Conservation (phyloP, 495 filamentous ascomycete genomes). For the Penicillium cataractarum region DNA sequence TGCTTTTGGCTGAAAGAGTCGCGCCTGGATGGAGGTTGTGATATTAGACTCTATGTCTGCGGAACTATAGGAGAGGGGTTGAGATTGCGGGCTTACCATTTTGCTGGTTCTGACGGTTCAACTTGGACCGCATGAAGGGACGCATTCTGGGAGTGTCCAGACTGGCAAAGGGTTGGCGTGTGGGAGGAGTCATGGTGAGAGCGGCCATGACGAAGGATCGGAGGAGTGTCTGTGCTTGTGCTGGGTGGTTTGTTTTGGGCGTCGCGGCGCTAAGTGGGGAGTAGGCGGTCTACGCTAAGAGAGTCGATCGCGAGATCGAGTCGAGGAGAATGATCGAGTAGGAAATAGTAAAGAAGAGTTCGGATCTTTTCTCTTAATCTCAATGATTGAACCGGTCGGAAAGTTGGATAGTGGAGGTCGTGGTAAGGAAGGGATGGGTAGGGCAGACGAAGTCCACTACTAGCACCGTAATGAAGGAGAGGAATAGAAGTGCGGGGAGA, state of each 20-base stretch:
- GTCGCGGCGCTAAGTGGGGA: slow-evolving; percentile 31
- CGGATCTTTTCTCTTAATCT: background rate
- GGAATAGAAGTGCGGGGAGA: background rate
- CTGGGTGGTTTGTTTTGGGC: slow-evolving; percentile 33
- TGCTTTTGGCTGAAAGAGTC: slow-evolving; percentile 35
- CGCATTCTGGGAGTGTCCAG: slow-evolving; percentile 49
- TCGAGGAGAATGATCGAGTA: background rate
- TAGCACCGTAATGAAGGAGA: background rate
- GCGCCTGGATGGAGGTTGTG: slow-evolving; percentile 19
- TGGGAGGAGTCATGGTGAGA: slow-evolving; percentile 46
- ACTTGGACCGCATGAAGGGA: slow-evolving; percentile 44
- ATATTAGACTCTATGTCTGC: slow-evolving; percentile 1
- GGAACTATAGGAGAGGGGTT: background rate
- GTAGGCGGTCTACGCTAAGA: slow-evolving; percentile 24
- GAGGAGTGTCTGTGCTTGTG: slow-evolving; percentile 10
- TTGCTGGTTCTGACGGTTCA: slow-evolving; percentile 58
- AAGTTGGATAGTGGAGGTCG: background rate
- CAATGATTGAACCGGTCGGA: background rate
- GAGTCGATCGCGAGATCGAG: slow-evolving; percentile 13
- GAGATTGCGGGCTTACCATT: slow-evolving; percentile 52
- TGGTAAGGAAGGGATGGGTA: slow-evolving; percentile 2
- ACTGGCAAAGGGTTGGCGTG: slow-evolving; percentile 50
- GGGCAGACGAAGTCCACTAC: background rate
- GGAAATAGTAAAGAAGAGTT: background rate
- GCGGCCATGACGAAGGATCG: slow-evolving; percentile 39